Evolutionary conservation across 2,329 filamentous ascomycete genomes (phyloP).

Genomic region (Paraconiothyrium sp.): DNA sequence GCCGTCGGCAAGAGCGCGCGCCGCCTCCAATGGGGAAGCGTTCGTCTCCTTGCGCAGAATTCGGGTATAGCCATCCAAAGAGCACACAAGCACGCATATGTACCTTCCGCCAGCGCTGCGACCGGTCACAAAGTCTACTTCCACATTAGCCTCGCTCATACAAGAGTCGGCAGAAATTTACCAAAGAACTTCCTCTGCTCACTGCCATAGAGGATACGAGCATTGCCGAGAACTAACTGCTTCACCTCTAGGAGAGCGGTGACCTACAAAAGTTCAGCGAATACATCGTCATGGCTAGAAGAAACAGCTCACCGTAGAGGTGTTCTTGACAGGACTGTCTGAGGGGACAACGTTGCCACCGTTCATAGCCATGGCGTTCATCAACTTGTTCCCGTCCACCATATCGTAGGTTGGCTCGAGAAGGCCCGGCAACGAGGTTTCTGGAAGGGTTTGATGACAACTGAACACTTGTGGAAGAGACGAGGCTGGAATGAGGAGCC

Average conservation of each 20-base stretch:
- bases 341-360: neutral
- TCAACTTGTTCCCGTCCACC: constrained; percentile 13
- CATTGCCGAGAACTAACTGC: constrained; percentile 31
- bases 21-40: constrained; percentile 72
- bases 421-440: neutral
- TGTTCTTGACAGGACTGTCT: constrained; percentile 14
- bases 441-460: too few relatives aligned
- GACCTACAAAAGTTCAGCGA: constrained; percentile 50
- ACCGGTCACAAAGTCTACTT: constrained; percentile 30
- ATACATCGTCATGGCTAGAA: accelerated
- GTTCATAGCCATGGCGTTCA: constrained; percentile 14
- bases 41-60: constrained; percentile 76
- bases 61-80: constrained; percentile 79
- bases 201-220: constrained; percentile 40
- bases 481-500: too few relatives aligned
- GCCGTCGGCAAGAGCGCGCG: constrained; percentile 27
- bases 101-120: constrained; percentile 64
- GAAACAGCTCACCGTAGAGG: constrained; percentile 14
- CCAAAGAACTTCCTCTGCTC: constrained; percentile 38
- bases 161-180: constrained; percentile 30
- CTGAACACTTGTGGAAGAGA: too few relatives aligned
- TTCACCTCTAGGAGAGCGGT: constrained; percentile 54
- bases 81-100: constrained; percentile 94
- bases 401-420: neutral
- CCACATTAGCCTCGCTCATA: constrained; percentile 11